Percentiles rank a stretch among this genome's conserved stretches.
phyloP scores from a whole-genome alignment of 2,329 filamentous ascomycete species.

The Monosporascus cannonballus region DNA sequence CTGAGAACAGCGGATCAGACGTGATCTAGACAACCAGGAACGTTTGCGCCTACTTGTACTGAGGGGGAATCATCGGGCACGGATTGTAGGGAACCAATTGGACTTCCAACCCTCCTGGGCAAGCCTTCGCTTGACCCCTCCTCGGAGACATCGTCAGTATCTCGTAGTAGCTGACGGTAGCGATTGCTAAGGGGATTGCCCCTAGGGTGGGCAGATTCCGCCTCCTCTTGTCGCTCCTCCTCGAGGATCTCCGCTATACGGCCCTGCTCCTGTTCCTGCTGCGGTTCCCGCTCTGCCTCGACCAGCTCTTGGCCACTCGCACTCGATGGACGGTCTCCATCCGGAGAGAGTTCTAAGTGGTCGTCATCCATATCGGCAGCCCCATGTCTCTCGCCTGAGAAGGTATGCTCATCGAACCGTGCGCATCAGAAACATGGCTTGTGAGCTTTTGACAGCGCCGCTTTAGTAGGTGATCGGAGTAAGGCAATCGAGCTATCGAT shows the following conservation, averaged over 20 bases:
- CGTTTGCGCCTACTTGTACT: slow-evolving; percentile 54
- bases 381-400: slow-evolving; percentile 35
- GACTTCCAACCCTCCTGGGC: slow-evolving; percentile 56
- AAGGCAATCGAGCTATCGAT: too few species aligned
- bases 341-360: slow-evolving; percentile 37
- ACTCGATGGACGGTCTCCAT: slow-evolving; percentile 32
- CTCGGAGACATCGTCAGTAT: slow-evolving; percentile 43
- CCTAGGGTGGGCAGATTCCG: slow-evolving; percentile 13
- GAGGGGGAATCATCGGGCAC: slow-evolving; percentile 82
- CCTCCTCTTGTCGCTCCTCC: slow-evolving; percentile 26
- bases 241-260: slow-evolving; percentile 29
- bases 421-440: slow-evolving; percentile 22
- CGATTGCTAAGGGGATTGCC: slow-evolving; percentile 34
- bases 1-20: slow-evolving; percentile 32
- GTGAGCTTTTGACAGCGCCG: neutral
- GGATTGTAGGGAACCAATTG: slow-evolving; percentile 62
- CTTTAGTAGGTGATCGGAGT: too few species aligned
- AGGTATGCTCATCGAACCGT: slow-evolving; percentile 22
- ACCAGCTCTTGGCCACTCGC: slow-evolving; percentile 39
- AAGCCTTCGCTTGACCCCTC: slow-evolving; percentile 48
- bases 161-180: slow-evolving; percentile 39
- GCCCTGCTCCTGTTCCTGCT: slow-evolving; percentile 29
- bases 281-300: slow-evolving; percentile 28
- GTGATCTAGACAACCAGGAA: slow-evolving; percentile 2
- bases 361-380: slow-evolving; percentile 29